A percentile compares a stretch with the other conserved stretches of the same genome.
These are phyloP conservation scores for Xerocomellus intermedius DNA, from an alignment of 768 basidiomycete species.

Conservation along the genomic window DNA sequence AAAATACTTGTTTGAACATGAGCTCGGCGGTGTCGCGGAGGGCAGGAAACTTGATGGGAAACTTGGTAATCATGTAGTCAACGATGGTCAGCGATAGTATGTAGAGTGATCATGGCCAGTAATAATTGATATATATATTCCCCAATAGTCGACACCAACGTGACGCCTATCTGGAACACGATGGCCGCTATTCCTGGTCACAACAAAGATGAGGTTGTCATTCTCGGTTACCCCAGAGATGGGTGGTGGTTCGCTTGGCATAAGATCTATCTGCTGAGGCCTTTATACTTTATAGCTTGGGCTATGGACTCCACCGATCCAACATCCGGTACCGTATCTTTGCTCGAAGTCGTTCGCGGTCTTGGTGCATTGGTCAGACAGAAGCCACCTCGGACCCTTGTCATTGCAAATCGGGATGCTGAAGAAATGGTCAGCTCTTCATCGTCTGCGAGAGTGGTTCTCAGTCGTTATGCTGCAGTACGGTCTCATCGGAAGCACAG, in stretches of 20 bases:
- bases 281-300: slow-evolving; percentile 25
- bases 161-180: slow-evolving; percentile 90
- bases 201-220: slow-evolving; percentile 77
- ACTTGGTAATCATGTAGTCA: slow-evolving; percentile 45
- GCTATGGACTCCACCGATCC: slow-evolving; percentile 55
- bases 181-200: slow-evolving; percentile 83
- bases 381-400: slow-evolving; percentile 66
- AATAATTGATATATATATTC: not conserved
- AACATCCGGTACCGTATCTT: slow-evolving; percentile 51
- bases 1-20: slow-evolving; percentile 56
- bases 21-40: slow-evolving; percentile 43
- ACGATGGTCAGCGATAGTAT: slow-evolving; percentile 55
- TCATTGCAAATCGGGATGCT: slow-evolving; percentile 78
- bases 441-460: not conserved
- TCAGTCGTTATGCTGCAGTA: slow-evolving; percentile 33
- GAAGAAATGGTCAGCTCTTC: slow-evolving; percentile 47
- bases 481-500: slow-evolving; percentile 82
- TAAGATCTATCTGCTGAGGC: not conserved
- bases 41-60: slow-evolving; percentile 46
- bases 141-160: slow-evolving; percentile 62
- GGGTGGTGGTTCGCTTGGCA: slow-evolving; percentile 41
- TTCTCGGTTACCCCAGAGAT: slow-evolving; percentile 87
- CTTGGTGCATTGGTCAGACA: slow-evolving; percentile 45
- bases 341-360: slow-evolving; percentile 56
- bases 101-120: not conserved